Percentiles rank a stretch among this genome's conserved stretches.
These are phyloP conservation scores for Candida manassasensis DNA, from an alignment of 805 yeast species.

Conservation along the genomic window DNA sequence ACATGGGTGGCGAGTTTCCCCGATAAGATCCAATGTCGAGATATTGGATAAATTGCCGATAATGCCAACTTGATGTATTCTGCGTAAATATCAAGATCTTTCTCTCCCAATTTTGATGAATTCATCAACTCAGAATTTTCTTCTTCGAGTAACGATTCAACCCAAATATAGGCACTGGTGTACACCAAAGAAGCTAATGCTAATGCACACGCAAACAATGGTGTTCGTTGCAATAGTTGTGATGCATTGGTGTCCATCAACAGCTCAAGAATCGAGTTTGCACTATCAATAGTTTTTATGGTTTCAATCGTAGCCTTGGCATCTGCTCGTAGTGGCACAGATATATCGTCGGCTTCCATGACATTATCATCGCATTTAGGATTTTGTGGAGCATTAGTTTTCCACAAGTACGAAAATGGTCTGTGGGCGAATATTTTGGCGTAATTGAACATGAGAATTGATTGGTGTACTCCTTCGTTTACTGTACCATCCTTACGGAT, in stretches of 20 bases:
- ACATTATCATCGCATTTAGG: conserved; percentile 11
- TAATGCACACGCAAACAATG: conserved; percentile 48
- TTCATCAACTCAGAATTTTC: conserved; percentile 11
- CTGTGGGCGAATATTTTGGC: conserved; percentile 53
- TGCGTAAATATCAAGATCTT: conserved; percentile 40
- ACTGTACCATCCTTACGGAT: conserved; percentile 40
- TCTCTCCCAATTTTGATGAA: conserved; percentile 12
- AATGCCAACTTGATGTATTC: conserved; percentile 48
- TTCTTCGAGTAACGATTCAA: conserved; percentile 30
- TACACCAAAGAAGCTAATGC: conserved; percentile 52
- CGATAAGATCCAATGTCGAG: conserved; percentile 49
- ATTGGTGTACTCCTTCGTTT: conserved; percentile 52
- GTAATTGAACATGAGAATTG: conserved; percentile 43
- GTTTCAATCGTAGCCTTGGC: conserved; percentile 48
- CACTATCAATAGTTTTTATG: conserved; percentile 50
- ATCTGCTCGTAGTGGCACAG: conserved; percentile 23
- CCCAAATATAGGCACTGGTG: conserved; percentile 51
- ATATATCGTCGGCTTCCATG: conserved; percentile 10
- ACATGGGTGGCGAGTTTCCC: conserved; percentile 44
- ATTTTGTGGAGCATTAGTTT: conserved; percentile 20
- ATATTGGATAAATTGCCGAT: conserved; percentile 45
- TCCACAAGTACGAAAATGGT: conserved; percentile 51
- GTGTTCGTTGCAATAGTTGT: conserved; percentile 41
- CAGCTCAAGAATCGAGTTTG: conserved; percentile 43
- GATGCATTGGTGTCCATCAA: conserved; percentile 46